Evolutionary conservation across 2,329 filamentous ascomycete species (phyloP), one percentile per base, ranked within the genome.

Genomic region (Neoascochyta sp.): DNA sequence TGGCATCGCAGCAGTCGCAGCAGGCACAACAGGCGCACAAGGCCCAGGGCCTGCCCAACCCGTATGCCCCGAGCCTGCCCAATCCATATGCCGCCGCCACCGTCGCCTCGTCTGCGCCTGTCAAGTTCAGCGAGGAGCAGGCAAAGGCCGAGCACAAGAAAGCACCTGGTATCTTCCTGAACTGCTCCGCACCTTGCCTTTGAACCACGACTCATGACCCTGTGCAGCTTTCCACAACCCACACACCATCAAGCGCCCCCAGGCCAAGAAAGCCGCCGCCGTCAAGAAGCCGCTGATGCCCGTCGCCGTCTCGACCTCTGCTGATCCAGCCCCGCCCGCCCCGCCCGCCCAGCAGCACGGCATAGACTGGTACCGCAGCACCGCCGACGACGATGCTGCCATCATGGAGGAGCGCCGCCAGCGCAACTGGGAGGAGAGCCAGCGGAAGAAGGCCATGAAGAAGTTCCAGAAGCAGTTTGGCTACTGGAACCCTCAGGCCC

Each of bases 381-480:
- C 78, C 27, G 83, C 87, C n/a, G 86, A 94, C 46, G 86, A 94
- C 33, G 87, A 87, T 51, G 73, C 76, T 16, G 74, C 78, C 44
- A 73, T 71, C 42, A 77, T 80, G 40, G 87, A 86, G 57, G 71
- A 69, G 24, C 68, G 64, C 12, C 75, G 83, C 52, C 84, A 85
- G 64, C 76, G 80, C 33, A 78, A 84, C 54, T 79, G 86, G 27
- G 86, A 86, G 33, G 84, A 54, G 23, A 43, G 86, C 9, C 80
- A 86, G 38, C 60, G 60, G 25, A 70, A 69, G 51, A 63, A 66
- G 22, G 80, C 86, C 37, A 40, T 52, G 36, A 83, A 81, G 65
- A 87, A 84, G 64, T 82, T 81, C 57, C 81, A 83, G 63, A 85
- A 85, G 71, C 82, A 81, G 61, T 75, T 77, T 22, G 50, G 48